phyloP scores from a whole-genome alignment of 441 rosid species.

The Pelargonium cotyledonis region DNA sequence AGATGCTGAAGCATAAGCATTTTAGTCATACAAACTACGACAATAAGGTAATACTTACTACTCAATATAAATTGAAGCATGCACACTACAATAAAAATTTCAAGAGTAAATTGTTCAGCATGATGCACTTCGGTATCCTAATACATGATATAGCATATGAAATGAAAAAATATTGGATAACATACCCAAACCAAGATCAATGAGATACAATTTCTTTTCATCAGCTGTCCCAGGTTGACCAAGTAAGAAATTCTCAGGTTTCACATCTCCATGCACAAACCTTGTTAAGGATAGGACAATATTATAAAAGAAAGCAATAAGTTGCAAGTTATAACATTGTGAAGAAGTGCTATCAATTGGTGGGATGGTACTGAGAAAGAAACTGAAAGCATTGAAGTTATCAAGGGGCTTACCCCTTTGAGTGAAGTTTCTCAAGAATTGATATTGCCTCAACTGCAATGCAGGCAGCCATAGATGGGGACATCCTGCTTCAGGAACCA shows the following conservation, averaged over 20 bases:
- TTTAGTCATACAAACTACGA: not conserved
- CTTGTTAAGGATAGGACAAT: slow-evolving; percentile 25
- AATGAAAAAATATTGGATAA: not conserved
- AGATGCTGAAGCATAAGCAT: slow-evolving; percentile 41
- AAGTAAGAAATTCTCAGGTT: slow-evolving; percentile 92
- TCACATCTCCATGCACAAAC: slow-evolving; percentile 94
- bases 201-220: slow-evolving; percentile 34
- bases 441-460: slow-evolving; percentile 95
- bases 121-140: too few species aligned
- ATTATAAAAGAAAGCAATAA: slow-evolving; percentile 12
- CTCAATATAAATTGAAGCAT: not conserved
- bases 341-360: not conserved
- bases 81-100: too few species aligned
- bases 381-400: not conserved
- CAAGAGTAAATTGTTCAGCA: too few species aligned
- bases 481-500: slow-evolving; percentile 40
- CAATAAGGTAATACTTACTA: slow-evolving; percentile 6
- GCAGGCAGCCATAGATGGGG: slow-evolving; percentile 93
- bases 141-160: too few species aligned
- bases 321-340: slow-evolving; percentile 9
- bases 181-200: slow-evolving; percentile 88
- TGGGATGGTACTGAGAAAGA: not conserved
- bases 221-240: slow-evolving; percentile 66
- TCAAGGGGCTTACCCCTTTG: slow-evolving; percentile 51
- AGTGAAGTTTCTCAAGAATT: slow-evolving; percentile 82